Evolutionary conservation across 2,329 filamentous ascomycete genomes (phyloP).

Genomic region (Apiospora phragmitis): DNA sequence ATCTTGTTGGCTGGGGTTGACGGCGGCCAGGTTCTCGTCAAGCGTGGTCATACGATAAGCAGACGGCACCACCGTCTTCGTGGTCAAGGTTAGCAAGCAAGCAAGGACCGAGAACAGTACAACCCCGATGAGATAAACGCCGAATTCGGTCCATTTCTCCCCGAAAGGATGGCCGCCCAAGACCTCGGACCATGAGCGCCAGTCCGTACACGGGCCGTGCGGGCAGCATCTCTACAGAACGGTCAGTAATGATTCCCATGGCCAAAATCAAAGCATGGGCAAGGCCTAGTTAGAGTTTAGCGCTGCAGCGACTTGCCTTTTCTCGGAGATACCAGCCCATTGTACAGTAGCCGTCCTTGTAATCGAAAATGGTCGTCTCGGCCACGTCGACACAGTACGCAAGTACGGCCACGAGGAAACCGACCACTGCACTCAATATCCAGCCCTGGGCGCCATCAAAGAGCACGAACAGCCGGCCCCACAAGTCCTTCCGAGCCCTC

Average conservation of each 20-base stretch:
- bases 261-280: not conserved
- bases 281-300: not conserved
- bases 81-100: conserved; percentile 79
- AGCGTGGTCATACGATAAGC: conserved; percentile 83
- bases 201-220: conserved; percentile 55
- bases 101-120: conserved; percentile 69
- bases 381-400: conserved; percentile 89
- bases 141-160: conserved; percentile 70
- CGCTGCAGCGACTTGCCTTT: conserved; percentile 47
- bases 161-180: conserved; percentile 46
- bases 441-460: conserved; percentile 92
- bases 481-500: conserved; percentile 77
- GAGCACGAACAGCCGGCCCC: conserved; percentile 73
- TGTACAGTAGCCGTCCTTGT: conserved; percentile 84
- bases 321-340: conserved; percentile 72
- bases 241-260: conserved; percentile 11
- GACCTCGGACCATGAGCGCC: conserved; percentile 56
- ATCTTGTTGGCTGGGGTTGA: conserved; percentile 40
- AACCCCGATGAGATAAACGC: conserved; percentile 72
- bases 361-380: conserved; percentile 83
- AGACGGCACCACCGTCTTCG: conserved; percentile 93
- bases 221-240: conserved; percentile 53
- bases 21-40: conserved; percentile 87
- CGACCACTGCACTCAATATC: conserved; percentile 89
- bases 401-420: conserved; percentile 78